Percentiles rank a stretch among this genome's conserved stretches.
Evolutionary conservation across 2,329 filamentous ascomycete genomes (phyloP).

Genomic region (Cladophialophora bantiana): DNA sequence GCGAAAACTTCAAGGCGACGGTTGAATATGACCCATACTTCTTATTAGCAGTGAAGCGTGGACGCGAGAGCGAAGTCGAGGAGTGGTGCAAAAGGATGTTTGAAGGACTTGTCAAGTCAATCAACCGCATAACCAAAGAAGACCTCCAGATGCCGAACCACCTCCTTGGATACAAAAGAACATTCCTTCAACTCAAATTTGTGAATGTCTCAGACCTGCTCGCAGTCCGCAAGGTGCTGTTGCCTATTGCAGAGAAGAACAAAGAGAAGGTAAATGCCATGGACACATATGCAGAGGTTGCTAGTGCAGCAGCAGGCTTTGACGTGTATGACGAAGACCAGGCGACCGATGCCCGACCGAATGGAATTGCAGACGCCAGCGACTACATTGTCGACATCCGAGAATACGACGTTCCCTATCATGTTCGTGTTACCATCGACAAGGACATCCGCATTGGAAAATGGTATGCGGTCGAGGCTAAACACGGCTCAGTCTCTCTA

Average conservation of each 20-base stretch:
- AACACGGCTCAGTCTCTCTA: conserved; percentile 86
- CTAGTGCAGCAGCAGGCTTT: conserved; percentile 79
- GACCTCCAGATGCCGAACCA: conserved; percentile 96
- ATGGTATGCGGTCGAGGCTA: conserved; percentile 96
- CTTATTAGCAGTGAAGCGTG: conserved; percentile 85
- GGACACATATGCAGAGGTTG: conserved; percentile 98
- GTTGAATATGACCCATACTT: conserved; percentile 98
- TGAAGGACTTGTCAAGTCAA: conserved; percentile 80
- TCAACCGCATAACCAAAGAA: conserved; percentile 85
- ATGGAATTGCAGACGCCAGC: conserved; percentile 84
- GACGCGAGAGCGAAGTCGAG: conserved; percentile 89
- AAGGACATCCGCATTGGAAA: conserved; percentile 94
- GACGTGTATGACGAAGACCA: conserved; percentile 95
- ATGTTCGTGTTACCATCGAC: conserved; percentile 98
- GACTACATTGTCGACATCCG: conserved; percentile 98
- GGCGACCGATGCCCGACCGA: conserved; percentile 79
- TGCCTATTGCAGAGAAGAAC: conserved; percentile 94
- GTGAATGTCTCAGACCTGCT: conserved; percentile 86
- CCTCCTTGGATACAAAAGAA: conserved; percentile 85
- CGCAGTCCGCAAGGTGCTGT: conserved; percentile 80
- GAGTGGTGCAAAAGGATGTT: conserved; percentile 85
- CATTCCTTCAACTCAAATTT: conserved; percentile 86
- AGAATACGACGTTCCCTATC: conserved; percentile 99
- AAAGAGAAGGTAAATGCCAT: conserved; percentile 95
- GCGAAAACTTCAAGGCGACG: conserved; percentile 92